phyloP scores from a whole-genome alignment of 2,329 filamentous ascomycete genomes.

The Trematosphaeria pertusa region DNA sequence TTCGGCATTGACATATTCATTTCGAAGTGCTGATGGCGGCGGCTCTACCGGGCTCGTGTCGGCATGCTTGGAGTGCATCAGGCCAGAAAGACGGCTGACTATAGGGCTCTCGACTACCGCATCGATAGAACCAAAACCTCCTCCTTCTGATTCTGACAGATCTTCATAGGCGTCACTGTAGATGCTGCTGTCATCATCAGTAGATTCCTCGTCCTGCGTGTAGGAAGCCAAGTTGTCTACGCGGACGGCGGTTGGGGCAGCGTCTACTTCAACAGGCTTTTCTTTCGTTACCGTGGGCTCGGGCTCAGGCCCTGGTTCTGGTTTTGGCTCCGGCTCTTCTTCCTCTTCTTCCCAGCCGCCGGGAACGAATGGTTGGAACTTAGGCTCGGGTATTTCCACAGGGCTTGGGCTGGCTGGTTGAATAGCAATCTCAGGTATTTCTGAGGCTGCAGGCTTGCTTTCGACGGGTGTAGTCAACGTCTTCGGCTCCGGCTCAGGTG shows the following conservation, averaged over 20 bases:
- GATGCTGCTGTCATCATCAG: slow-evolving; percentile 58
- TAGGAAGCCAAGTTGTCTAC: neutral
- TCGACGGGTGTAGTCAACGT: slow-evolving; percentile 29
- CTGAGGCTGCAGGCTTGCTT: slow-evolving; percentile 16
- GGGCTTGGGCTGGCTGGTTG: slow-evolving; percentile 46
- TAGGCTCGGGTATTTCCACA: slow-evolving; percentile 31
- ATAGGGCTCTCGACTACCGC: slow-evolving; percentile 71
- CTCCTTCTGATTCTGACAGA: slow-evolving; percentile 67
- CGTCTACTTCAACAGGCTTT: neutral
- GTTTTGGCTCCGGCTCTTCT: too few species aligned
- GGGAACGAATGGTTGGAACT: slow-evolving; percentile 36
- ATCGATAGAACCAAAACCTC: slow-evolving; percentile 75
- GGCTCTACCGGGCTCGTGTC: slow-evolving; percentile 22
- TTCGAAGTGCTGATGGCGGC: slow-evolving; percentile 17
- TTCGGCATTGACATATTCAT: slow-evolving; percentile 10
- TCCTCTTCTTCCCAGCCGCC: slow-evolving; percentile 41
- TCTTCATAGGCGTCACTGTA: slow-evolving; percentile 83
- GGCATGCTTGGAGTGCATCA: slow-evolving; percentile 35
- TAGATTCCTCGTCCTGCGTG: slow-evolving; percentile 29
- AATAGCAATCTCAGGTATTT: slow-evolving; percentile 44
- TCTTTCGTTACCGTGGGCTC: slow-evolving; percentile 1
- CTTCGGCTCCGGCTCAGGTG: slow-evolving; percentile 34
- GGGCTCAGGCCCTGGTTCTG: too few species aligned
- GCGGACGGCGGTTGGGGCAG: neutral
- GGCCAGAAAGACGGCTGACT: slow-evolving; percentile 28